These are phyloP conservation scores for Tetrahymena elliotti DNA, from an alignment of 73 alveolate species.

Conservation along the genomic window DNA sequence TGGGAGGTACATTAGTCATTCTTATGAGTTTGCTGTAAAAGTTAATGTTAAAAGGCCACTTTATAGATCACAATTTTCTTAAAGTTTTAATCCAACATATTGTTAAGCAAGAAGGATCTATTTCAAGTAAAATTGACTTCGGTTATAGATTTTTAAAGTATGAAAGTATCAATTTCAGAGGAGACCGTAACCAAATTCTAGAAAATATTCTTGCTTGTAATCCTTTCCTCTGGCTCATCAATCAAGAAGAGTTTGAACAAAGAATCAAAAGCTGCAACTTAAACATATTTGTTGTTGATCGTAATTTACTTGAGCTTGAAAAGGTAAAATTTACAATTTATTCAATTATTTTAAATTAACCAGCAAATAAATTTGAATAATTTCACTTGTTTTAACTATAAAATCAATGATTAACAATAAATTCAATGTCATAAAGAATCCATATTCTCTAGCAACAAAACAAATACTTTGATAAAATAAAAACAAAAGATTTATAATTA, in stretches of 20 bases:
- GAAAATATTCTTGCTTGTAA: constrained; percentile 26
- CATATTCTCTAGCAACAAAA: too few species aligned
- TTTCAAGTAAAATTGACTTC: constrained; percentile 14
- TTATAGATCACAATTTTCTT: constrained; percentile 30
- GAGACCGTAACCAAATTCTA: constrained; percentile 23
- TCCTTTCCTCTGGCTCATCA: constrained; percentile 36
- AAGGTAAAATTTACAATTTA: neutral
- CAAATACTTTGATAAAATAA: too few species aligned
- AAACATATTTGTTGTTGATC: constrained; percentile 15
- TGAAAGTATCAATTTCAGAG: constrained; percentile 17
- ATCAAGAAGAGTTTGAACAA: constrained; percentile 16
- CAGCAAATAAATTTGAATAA: too few species aligned
- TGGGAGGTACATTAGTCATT: constrained; percentile 1
- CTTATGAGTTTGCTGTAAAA: constrained; percentile 16
- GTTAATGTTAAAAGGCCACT: constrained; percentile 20
- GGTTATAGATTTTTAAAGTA: constrained; percentile 35
- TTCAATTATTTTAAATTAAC: too few species aligned
- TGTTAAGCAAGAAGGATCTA: constrained; percentile 12
- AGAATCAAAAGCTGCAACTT: constrained; percentile 14
- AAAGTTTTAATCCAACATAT: constrained; percentile 24
- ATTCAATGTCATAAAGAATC: too few species aligned
- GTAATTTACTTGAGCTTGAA: constrained; percentile 6
- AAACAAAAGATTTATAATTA: too few species aligned
- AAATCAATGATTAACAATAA: too few species aligned
- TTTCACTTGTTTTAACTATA: too few species aligned